Conservation (phyloP, 169 alveolate genomes). For the Plasmodium blacklocki region DNA sequence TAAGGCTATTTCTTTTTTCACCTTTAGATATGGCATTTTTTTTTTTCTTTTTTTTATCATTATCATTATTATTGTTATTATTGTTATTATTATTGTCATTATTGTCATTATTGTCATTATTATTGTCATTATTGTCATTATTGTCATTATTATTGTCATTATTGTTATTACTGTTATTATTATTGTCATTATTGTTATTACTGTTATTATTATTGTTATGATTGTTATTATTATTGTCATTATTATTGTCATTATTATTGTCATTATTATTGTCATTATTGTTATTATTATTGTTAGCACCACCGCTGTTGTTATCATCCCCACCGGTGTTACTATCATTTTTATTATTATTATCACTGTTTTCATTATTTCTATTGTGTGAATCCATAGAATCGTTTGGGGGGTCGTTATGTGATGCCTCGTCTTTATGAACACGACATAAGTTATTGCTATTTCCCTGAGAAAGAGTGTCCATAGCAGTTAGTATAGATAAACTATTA, state of each 20-base stretch:
- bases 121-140: not conserved
- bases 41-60: not conserved
- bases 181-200: not conserved
- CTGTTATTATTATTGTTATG: not conserved
- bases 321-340: not conserved
- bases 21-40: not conserved
- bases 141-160: not conserved
- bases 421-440: too few relatives aligned
- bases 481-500: too few relatives aligned
- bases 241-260: not conserved
- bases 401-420: too few relatives aligned
- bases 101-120: not conserved
- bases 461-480: too few relatives aligned
- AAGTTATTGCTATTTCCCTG: too few relatives aligned
- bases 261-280: not conserved
- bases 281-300: not conserved
- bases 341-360: not conserved
- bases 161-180: not conserved
- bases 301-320: too few relatives aligned
- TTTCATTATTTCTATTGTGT: not conserved
- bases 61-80: not conserved
- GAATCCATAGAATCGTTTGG: too few relatives aligned
- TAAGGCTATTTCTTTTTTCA: not conserved
- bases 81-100: not conserved
- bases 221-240: not conserved